Conservation (phyloP, 352 stramenopile species). For the Phytophthora fragariaefolia region DNA sequence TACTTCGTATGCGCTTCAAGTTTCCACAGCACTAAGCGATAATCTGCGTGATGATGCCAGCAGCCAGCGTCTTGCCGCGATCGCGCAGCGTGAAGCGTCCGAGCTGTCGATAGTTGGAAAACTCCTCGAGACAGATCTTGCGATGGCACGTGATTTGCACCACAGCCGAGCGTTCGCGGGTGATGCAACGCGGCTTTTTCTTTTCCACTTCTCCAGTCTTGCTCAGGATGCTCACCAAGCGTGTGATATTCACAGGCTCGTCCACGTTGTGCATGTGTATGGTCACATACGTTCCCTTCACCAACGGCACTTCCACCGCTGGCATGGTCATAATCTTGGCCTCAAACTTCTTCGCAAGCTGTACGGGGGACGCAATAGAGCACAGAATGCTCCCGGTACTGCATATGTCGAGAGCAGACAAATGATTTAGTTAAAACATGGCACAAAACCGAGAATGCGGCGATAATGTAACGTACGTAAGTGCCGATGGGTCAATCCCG, state of each 20-base stretch:
- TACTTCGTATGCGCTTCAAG: conserved; percentile 14
- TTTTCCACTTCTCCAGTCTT: conserved; percentile 82
- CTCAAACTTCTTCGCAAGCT: conserved; percentile 77
- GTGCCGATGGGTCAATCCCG: conserved; percentile 69
- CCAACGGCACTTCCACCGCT: conserved; percentile 80
- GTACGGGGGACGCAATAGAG: conserved; percentile 80
- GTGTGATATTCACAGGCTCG: conserved; percentile 83
- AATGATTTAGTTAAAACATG: conserved; percentile 11
- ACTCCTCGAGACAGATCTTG: conserved; percentile 83
- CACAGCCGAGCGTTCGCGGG: conserved; percentile 81
- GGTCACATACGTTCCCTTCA: conserved; percentile 85
- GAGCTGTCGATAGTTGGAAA: conserved; percentile 80
- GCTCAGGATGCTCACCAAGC: conserved; percentile 76
- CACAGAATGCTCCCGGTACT: conserved; percentile 87
- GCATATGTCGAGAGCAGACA: conserved; percentile 1
- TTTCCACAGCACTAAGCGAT: conserved; percentile 46
- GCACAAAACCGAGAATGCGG: neutral
- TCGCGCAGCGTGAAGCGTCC: conserved; percentile 87
- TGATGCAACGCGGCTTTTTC: conserved; percentile 86
- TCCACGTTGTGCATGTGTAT: conserved; percentile 91
- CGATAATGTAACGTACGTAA: conserved; percentile 49
- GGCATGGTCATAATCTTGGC: conserved; percentile 93
- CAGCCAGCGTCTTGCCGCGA: conserved; percentile 80
- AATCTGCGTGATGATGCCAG: conserved; percentile 88
- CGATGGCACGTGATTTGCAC: conserved; percentile 84